Percentiles rank a stretch among this genome's conserved stretches.
These are phyloP conservation scores for Saccharata proteae DNA, from an alignment of 2,329 filamentous ascomycete species.

Conservation along the genomic window DNA sequence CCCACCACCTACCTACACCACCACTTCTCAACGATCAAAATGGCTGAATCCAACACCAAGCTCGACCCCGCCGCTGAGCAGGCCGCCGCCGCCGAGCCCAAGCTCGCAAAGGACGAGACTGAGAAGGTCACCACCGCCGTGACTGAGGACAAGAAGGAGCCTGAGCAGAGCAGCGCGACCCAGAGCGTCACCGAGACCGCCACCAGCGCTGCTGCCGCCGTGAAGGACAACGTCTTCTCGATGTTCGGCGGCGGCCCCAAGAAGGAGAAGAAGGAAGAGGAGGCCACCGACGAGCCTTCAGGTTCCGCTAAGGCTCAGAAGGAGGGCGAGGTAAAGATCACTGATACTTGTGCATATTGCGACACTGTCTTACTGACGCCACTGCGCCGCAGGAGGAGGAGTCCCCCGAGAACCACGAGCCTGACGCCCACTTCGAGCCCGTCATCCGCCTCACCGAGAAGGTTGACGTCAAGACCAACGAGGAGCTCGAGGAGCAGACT, in stretches of 20 bases:
- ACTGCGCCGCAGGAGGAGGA: slow-evolving; percentile 42
- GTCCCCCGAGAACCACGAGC: slow-evolving; percentile 75
- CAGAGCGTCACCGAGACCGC: slow-evolving; percentile 28
- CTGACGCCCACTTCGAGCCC: slow-evolving; percentile 94
- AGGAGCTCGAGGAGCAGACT: slow-evolving; percentile 90
- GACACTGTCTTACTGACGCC: slow-evolving; percentile 10
- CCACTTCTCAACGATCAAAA: slow-evolving; percentile 5
- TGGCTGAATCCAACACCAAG: slow-evolving; percentile 22
- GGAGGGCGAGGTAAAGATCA: slow-evolving; percentile 41
- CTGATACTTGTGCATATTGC: neutral
- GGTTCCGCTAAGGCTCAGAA: slow-evolving; percentile 68
- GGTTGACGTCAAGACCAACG: slow-evolving; percentile 94
- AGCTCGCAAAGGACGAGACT: slow-evolving; percentile 31
- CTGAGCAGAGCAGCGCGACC: slow-evolving; percentile 13
- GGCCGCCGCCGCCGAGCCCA: slow-evolving; percentile 26
- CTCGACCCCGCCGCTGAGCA: slow-evolving; percentile 29
- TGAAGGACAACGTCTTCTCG: slow-evolving; percentile 64
- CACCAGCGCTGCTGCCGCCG: slow-evolving; percentile 23
- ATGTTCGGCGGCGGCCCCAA: slow-evolving; percentile 98
- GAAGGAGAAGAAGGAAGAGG: slow-evolving; percentile 85
- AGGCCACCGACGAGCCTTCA: slow-evolving; percentile 73
- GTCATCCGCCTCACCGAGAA: slow-evolving; percentile 94
- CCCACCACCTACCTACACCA: slow-evolving; percentile 2
- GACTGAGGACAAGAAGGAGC: slow-evolving; percentile 40
- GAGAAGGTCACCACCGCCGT: slow-evolving; percentile 30